Conservation (phyloP, 1,284 basidiomycete species). For the Heterobasidion annosum region DNA sequence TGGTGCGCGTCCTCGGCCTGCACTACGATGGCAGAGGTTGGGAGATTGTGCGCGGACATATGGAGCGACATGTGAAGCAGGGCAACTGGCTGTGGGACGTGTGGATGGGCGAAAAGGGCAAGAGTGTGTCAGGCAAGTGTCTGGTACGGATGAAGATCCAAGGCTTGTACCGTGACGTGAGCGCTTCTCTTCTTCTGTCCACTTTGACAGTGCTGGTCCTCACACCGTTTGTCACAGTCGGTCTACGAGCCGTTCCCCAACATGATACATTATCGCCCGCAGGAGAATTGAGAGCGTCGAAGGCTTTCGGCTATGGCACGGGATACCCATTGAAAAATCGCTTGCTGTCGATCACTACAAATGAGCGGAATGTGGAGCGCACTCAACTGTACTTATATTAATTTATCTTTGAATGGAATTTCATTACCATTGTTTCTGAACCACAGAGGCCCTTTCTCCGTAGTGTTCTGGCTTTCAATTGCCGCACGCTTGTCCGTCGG, state of each 20-base stretch:
- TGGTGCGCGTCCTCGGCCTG: slow-evolving; percentile 38
- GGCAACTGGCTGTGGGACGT: slow-evolving; percentile 32
- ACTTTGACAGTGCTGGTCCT: slow-evolving; percentile 4
- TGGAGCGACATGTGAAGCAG: slow-evolving; percentile 30
- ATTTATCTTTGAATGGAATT: too few relatives aligned
- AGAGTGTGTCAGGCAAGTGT: slow-evolving; percentile 37
- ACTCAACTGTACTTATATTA: too few relatives aligned
- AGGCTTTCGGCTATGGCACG: too few relatives aligned
- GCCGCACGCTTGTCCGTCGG: too few relatives aligned
- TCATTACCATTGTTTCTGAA: too few relatives aligned
- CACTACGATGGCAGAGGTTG: slow-evolving; percentile 39
- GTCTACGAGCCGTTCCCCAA: slow-evolving; percentile 39
- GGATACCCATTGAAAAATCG: too few relatives aligned
- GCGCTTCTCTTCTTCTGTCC: slow-evolving; percentile 8
- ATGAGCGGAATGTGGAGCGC: too few relatives aligned
- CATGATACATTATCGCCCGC: slow-evolving; percentile 26
- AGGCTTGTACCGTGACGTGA: slow-evolving; percentile 41
- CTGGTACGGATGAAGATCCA: slow-evolving; percentile 44
- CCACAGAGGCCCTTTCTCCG: too few relatives aligned
- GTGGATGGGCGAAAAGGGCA: slow-evolving; percentile 32
- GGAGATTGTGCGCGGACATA: slow-evolving; percentile 33
- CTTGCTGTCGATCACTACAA: too few relatives aligned
- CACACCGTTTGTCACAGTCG: slow-evolving; percentile 24
- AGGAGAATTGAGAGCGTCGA: not conserved
- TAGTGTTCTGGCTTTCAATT: too few relatives aligned